phyloP scores from a whole-genome alignment of 495 filamentous ascomycete species.

The Neurospora sp. region DNA sequence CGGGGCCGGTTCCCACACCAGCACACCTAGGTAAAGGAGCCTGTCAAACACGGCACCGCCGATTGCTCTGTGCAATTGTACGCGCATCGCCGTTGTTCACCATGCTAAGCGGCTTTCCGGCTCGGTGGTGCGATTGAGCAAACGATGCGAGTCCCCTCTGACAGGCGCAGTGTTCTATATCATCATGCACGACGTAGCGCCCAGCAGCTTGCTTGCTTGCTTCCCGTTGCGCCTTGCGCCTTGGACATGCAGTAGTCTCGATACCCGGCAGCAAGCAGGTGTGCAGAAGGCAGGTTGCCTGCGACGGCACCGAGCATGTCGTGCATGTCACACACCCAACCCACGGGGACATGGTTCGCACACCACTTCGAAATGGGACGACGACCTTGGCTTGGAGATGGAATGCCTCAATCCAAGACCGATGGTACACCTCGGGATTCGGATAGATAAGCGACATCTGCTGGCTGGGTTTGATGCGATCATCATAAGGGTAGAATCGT shows the following conservation, averaged over 20 bases:
- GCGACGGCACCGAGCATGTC: not conserved
- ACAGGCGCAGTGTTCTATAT: not conserved
- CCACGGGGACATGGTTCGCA: not conserved
- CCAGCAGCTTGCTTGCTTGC: not conserved
- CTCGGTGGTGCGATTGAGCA: not conserved
- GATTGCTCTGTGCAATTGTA: not conserved
- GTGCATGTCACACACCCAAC: not conserved
- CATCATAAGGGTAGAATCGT: not conserved
- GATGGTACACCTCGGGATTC: not conserved
- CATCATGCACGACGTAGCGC: not conserved
- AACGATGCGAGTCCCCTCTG: not conserved
- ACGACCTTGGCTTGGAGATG: not conserved
- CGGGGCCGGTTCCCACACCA: not conserved
- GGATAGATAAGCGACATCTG: not conserved
- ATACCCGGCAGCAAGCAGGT: not conserved
- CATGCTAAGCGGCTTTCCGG: no score
- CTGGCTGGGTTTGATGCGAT: not conserved
- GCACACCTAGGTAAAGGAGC: not conserved
- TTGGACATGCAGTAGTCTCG: not conserved
- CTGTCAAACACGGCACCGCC: not conserved
- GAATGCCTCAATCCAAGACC: not conserved
- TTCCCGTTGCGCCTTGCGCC: not conserved
- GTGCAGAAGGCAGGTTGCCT: not conserved
- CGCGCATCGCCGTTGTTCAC: not conserved
- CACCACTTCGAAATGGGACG: not conserved